phyloP scores from a whole-genome alignment of 2,329 filamentous ascomycete genomes.

The Exophiala mesophila region DNA sequence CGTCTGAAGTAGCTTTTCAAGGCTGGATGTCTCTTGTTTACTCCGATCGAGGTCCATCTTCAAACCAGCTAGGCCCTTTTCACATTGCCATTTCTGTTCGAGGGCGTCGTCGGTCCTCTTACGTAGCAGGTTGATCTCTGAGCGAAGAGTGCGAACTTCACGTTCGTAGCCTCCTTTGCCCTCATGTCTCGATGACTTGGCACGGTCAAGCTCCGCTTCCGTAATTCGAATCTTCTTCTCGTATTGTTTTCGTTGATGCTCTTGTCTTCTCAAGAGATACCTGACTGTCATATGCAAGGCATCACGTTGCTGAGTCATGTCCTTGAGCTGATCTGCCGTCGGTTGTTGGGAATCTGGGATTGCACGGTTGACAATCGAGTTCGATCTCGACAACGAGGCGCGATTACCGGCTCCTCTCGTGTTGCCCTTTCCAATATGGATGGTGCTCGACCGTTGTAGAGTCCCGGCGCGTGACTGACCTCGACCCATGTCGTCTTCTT shows the following conservation, averaged over 20 bases:
- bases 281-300: conserved; percentile 83
- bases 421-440: conserved; percentile 55
- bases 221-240: conserved; percentile 72
- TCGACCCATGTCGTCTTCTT: conserved; percentile 46
- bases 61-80: conserved; percentile 79
- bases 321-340: conserved; percentile 75
- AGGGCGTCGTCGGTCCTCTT: conserved; percentile 88
- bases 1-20: conserved; percentile 72
- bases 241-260: conserved; percentile 77
- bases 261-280: conserved; percentile 77
- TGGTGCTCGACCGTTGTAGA: conserved; percentile 24
- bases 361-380: conserved; percentile 48
- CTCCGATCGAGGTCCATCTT: conserved; percentile 97
- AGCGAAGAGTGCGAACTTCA: conserved; percentile 73
- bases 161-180: conserved; percentile 74
- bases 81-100: conserved; percentile 93
- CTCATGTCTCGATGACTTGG: conserved; percentile 55
- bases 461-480: conserved; percentile 26
- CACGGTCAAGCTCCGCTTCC: conserved; percentile 71
- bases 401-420: conserved; percentile 57
- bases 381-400: conserved; percentile 56
- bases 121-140: conserved; percentile 78
- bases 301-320: conserved; percentile 89
- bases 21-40: conserved; percentile 83
- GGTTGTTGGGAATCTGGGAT: conserved; percentile 59